Evolutionary conservation across 495 filamentous ascomycete genomes (phyloP), one percentile per base, ranked within the genome.

Genomic region (Tetracladium marchalianum): DNA sequence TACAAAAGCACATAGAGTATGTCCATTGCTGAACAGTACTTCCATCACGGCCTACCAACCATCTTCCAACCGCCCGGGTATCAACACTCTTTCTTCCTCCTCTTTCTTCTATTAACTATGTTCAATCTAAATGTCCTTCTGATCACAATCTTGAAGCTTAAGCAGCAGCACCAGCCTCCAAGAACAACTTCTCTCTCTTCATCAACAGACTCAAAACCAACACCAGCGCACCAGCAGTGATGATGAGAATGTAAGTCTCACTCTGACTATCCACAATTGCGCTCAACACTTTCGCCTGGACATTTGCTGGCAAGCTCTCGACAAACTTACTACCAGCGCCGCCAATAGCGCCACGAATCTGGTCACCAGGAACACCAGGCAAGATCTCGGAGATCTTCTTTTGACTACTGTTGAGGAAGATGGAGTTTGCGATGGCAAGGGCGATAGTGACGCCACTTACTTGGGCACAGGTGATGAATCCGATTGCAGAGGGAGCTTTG

Each of bases 381-480:
- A 78, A 53, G 19, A 68, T 53, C 0, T 18, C 47, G 0, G 46
- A 11, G 15, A 73, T 58, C 16, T 59, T 59, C 7, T 50, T 53
- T 17, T 61, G 43, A 1, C 60, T 59, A 11, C 59, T 56, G 42
- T 75, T 76, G 37, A 79, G 58, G 58, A 77, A 81, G 2, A 81
- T 65, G 5, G 68, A 59, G 8, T 76, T 76, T 8, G 76, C 73
- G 16, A 84, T 76, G 0, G 73, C 70, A 3, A 83, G 65, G 0
- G 71, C 60, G 31, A 83, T 66, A 1, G 70, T 68, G 4, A 70
- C 62, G 31, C 74, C 74, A 1, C 62, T 54, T 7, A 78, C 62
- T 56, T 84, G 80, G 1, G 66, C 70, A 15, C 69, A 53, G 7
- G 68, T 71, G 50, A 80, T 76, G 50, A 78, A 70, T 3, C 66